Evolutionary conservation across 805 yeast species (phyloP).

Genomic region (Ogataea pignaliae): DNA sequence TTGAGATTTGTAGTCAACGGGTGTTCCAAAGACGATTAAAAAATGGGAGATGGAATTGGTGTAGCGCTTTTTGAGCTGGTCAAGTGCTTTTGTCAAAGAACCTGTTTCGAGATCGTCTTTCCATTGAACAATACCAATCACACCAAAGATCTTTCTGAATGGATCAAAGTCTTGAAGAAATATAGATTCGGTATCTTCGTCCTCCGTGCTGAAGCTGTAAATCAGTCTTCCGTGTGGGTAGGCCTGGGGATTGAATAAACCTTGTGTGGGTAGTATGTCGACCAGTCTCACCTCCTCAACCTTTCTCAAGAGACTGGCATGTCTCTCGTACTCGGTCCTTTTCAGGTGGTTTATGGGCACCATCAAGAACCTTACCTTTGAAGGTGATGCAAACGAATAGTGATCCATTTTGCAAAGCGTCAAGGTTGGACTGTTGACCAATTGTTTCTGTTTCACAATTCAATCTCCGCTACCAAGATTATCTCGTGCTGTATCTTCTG

Average conservation of each 20-base stretch:
- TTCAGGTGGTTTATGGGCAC: conserved; percentile 60
- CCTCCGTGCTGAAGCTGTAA: conserved; percentile 52
- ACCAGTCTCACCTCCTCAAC: conserved; percentile 64
- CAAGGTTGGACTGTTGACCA: not conserved
- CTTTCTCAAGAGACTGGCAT: conserved; percentile 39
- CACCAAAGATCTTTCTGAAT: conserved; percentile 68
- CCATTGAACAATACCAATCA: conserved; percentile 41
- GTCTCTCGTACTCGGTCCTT: conserved; percentile 37
- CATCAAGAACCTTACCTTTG: conserved; percentile 59
- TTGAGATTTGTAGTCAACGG: conserved; percentile 15
- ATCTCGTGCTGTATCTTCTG: too few relatives aligned
- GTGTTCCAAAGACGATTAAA: conserved; percentile 50
- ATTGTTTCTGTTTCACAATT: too few relatives aligned
- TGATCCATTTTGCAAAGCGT: conserved; percentile 28
- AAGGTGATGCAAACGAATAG: conserved; percentile 55
- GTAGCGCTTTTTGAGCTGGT: conserved; percentile 39
- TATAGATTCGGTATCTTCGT: conserved; percentile 41
- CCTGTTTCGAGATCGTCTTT: conserved; percentile 20
- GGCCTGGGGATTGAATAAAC: conserved; percentile 77
- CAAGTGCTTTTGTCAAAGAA: conserved; percentile 26
- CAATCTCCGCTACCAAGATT: too few relatives aligned
- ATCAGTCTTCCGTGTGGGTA: conserved; percentile 74
- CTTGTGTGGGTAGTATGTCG: conserved; percentile 66
- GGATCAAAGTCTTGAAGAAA: conserved; percentile 89
- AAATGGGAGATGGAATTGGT: conserved; percentile 54